Evolutionary conservation across 83 land plant species (phyloP), one percentile per base, ranked within the genome.

Genomic region (Picea abies): DNA sequence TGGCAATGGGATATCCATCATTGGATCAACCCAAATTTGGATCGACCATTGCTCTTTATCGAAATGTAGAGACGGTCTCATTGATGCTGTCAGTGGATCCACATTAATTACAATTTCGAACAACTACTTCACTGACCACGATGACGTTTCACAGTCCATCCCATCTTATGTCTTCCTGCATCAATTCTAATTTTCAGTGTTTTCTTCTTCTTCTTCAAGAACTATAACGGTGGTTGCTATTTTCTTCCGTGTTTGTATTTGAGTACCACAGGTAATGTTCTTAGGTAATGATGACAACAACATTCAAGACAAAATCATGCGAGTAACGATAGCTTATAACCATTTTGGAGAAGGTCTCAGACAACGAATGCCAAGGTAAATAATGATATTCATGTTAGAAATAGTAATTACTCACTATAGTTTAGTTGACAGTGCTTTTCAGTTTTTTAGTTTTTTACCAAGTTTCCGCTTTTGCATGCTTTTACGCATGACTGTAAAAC

Each of bases 21-120:
- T 88, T 20, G 86, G 60, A 0, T 88, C 92, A 29, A 81, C 81
- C 12, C 4, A 90, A 37, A 58, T 90, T 37, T 90, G 92, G 92
- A 70, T 90, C 14, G 90, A 88, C 67, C 92, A 90, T 66, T 88
- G 88, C 79, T 85, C 60, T 14, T 52, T 88, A 64, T 64, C 67
- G 0, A 64, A 9, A 7, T 22, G 68, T 11, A 12, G 25, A 8
- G 68, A 65, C 25, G 68, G 68, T 23, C 32, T 65, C 25, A 65
- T 63, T n/a, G 67, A 66, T 66, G 69, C 29, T 23, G 14, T 14
- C 3, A 23, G 25, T 10, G 69, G 35, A 12, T 66, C 69, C 4
- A 66, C 69, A 23, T 8, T 11, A 11, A 32, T 66, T 26, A 25
- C 69, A 10, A 25, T 66, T 26, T 66, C 69, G 22, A 66, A 66